Evolutionary conservation across 164 flowering plant species (phyloP), one percentile per base, ranked within the genome.

Genomic region (Stephania japonica): DNA sequence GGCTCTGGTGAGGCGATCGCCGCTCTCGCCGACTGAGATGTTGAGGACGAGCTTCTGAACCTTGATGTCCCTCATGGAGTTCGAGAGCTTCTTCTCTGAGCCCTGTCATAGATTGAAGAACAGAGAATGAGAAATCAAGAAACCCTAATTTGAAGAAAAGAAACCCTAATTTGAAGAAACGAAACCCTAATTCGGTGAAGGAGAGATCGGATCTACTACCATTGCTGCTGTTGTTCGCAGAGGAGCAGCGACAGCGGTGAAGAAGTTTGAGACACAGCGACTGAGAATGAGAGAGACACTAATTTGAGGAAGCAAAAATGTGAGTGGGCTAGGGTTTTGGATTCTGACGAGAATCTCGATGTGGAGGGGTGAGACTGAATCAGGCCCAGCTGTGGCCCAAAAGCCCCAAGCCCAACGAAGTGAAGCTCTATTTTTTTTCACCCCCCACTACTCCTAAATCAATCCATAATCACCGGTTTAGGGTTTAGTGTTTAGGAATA

Each of bases 11-110:
- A 86, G 84, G 49, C 89, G 84, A 80, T 84, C 87, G 14, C 87
- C 89, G 41, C 85, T 81, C 65, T 86, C 89, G 6, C 87, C 89
- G 32, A 84, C 89, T 70, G 87, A 86, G 77, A 86, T 86, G 81
- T 86, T 84, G 76, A 86, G 86, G 14, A 86, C 89, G 19, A 86
- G 83, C 73, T 86, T 86, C 79, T 86, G 89, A 3, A 86, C 89
- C 42, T 86, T 84, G 75, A 84, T 86, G 13, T 84, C 87, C 70
- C 87, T 78, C 89, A 86, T 84, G 38, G 89, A 87, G 79, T 84
- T 86, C 41, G 81, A 49, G 8, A 81, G 80, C 71, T 86, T 86
- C 87, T 77, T 83, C 79, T 84, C 89, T 21, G 89, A 78, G 5
- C 85, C 86, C 88, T 86, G 81, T 47, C 21, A 50, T 62, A n/a